Evolutionary conservation across 371 early-diverging fungal genomes (phyloP).

Genomic region (Mucor saturninus): DNA sequence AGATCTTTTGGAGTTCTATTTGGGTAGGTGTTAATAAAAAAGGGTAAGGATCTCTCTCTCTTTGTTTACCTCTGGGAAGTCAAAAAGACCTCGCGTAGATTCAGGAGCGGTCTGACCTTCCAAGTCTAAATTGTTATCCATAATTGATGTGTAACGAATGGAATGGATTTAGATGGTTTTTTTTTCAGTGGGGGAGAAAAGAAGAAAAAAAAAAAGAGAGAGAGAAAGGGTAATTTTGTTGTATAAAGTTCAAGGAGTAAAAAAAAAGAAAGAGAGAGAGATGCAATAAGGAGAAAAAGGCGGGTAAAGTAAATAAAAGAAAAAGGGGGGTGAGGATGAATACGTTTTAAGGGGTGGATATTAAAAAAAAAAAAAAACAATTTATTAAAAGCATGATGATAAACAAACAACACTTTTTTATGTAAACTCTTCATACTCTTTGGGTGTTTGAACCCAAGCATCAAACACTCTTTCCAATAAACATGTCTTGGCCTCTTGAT

Average conservation of each 20-base stretch:
- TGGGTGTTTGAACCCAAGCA: conserved; percentile 60
- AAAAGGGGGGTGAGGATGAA: background rate
- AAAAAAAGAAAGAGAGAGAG: conserved; percentile 12
- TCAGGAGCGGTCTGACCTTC: conserved; percentile 59
- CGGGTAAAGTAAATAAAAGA: conserved; percentile 10
- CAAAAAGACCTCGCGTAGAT: conserved; percentile 57
- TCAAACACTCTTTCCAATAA: conserved; percentile 56
- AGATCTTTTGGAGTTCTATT: conserved; percentile 6
- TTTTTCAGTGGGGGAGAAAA: background rate
- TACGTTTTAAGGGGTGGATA: background rate
- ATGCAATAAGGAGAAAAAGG: conserved; percentile 6
- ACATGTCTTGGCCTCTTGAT: conserved; percentile 46
- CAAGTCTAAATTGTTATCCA: conserved; percentile 37
- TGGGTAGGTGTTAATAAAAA: background rate
- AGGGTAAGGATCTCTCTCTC: background rate
- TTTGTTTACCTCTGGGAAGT: conserved; percentile 32
- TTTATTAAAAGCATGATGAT: background rate
- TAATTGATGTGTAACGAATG: conserved; percentile 27
- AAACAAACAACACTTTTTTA: background rate
- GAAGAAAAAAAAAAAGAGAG: conserved; percentile 8
- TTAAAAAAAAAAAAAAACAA: background rate
- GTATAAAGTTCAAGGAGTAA: conserved; percentile 6
- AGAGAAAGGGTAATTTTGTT: background rate
- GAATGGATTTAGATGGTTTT: conserved; percentile 21
- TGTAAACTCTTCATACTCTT: conserved; percentile 35